Evolutionary conservation across 2,329 filamentous ascomycete genomes (phyloP).

Genomic region (Cordyceps javanica): DNA sequence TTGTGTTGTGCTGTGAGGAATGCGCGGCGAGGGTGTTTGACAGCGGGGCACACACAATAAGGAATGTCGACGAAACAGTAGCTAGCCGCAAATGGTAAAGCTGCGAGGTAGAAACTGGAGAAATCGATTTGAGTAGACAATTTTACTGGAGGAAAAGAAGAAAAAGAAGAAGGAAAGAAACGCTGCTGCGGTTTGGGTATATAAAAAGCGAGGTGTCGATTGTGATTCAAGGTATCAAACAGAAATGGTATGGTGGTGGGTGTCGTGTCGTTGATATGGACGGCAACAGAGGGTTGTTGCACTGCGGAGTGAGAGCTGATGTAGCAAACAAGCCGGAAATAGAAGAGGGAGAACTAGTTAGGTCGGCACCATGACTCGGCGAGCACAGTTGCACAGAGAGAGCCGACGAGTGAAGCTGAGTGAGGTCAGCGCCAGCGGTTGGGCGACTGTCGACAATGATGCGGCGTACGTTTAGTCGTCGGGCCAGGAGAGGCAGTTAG

Average conservation of each 20-base stretch:
- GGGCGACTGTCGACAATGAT: not conserved
- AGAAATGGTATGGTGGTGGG: not conserved
- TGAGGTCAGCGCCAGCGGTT: not conserved
- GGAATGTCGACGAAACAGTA: slow-evolving; percentile 23
- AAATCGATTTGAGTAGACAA: not conserved
- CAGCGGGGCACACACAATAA: slow-evolving; percentile 20
- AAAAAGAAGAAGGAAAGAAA: not conserved
- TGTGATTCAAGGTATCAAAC: not conserved
- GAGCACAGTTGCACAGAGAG: not conserved
- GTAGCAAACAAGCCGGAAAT: slow-evolving; percentile 19
- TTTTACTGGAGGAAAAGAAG: not conserved
- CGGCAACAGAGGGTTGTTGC: slow-evolving; percentile 13
- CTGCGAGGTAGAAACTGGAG: not conserved
- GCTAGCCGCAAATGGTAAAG: not conserved
- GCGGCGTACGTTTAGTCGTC: not conserved
- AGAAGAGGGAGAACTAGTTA: slow-evolving; percentile 21
- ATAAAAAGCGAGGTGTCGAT: not conserved
- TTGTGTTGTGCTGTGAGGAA: slow-evolving; percentile 30
- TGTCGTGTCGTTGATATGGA: slow-evolving; percentile 9
- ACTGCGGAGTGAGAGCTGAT: not conserved
- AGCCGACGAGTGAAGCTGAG: not conserved
- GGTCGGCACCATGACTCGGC: slow-evolving; percentile 24
- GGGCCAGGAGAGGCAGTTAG: slow-evolving; percentile 4
- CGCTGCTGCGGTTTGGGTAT: not conserved
- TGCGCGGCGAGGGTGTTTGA: slow-evolving; percentile 20